These are phyloP conservation scores for Rhodotorula sp. DNA, from an alignment of 1,284 basidiomycete genomes.

Conservation along the genomic window DNA sequence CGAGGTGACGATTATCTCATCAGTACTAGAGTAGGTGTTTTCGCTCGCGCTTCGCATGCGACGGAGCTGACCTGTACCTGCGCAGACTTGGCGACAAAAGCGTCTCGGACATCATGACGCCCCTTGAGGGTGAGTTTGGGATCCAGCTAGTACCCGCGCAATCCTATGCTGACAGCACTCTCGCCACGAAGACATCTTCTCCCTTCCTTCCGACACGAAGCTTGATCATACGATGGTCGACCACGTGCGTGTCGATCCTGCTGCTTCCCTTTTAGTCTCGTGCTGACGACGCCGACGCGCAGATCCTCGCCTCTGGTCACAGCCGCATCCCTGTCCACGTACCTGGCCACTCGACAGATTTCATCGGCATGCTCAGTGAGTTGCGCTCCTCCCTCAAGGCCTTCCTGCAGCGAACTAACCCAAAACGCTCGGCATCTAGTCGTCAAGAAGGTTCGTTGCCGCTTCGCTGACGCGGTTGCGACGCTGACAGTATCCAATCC, in stretches of 20 bases:
- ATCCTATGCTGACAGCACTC: not conserved
- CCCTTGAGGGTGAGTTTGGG: conserved; percentile 49
- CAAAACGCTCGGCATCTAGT: not conserved
- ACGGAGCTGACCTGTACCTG: not conserved
- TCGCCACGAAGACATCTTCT: conserved; percentile 62
- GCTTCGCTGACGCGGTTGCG: not conserved
- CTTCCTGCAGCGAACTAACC: too few relatives aligned
- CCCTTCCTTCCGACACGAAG: conserved; percentile 70
- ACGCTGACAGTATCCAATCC: too few relatives aligned
- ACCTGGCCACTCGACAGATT: conserved; percentile 68
- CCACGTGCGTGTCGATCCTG: conserved; percentile 43
- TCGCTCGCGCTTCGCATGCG: conserved; percentile 41
- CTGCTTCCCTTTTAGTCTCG: conserved; percentile 53
- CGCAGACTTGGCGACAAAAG: conserved; percentile 41
- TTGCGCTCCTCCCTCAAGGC: rapidly evolving
- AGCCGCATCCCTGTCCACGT: conserved; percentile 91
- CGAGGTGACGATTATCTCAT: conserved; percentile 72
- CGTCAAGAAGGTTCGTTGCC: conserved; percentile 59
- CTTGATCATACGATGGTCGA: conserved; percentile 78
- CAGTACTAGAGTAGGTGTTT: conserved; percentile 59
- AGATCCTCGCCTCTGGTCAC: conserved; percentile 67
- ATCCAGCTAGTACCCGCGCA: too few relatives aligned
- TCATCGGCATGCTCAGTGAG: conserved; percentile 75
- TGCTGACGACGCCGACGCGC: conserved; percentile 54
- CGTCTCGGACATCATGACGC: conserved; percentile 57